A percentile compares a stretch with the other conserved stretches of the same genome.
Conservation (phyloP, 306 rosid genomes). For the Gillenia trifoliata region DNA sequence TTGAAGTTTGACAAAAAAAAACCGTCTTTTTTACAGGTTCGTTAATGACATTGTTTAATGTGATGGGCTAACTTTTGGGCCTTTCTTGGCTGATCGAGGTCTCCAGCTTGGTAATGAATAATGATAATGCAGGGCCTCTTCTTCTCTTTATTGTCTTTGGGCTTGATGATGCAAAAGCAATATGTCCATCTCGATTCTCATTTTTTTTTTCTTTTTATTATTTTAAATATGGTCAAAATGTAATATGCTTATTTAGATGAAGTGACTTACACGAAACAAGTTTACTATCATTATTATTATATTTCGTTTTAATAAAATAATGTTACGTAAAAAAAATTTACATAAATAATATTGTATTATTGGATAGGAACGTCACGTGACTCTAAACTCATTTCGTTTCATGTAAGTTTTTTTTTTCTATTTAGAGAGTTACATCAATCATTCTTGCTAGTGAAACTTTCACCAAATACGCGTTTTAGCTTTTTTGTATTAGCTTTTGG, state of each 20-base stretch:
- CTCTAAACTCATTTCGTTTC: accelerated
- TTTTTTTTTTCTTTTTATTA: background rate
- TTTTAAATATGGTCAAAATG: background rate
- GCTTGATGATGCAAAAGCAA: background rate
- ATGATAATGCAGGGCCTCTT: background rate
- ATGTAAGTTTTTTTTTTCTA: background rate
- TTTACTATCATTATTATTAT: too few relatives aligned
- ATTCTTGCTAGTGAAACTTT: background rate
- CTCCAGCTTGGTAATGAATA: background rate
- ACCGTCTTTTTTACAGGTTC: too few relatives aligned
- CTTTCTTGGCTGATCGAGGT: background rate
- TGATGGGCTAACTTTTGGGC: background rate
- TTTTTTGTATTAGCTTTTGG: background rate
- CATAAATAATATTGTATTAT: too few relatives aligned
- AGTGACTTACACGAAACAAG: too few relatives aligned
- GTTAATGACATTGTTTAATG: background rate
- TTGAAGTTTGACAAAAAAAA: too few relatives aligned
- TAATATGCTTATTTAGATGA: background rate
- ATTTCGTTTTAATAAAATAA: too few relatives aligned
- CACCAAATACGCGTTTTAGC: background rate
- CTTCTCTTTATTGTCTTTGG: background rate
- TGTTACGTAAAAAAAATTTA: too few relatives aligned
- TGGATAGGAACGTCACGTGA: too few relatives aligned
- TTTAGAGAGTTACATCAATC: background rate
- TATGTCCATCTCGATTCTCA: background rate